phyloP scores from a whole-genome alignment of 2,329 filamentous ascomycete species.

The Xylaria sp. region DNA sequence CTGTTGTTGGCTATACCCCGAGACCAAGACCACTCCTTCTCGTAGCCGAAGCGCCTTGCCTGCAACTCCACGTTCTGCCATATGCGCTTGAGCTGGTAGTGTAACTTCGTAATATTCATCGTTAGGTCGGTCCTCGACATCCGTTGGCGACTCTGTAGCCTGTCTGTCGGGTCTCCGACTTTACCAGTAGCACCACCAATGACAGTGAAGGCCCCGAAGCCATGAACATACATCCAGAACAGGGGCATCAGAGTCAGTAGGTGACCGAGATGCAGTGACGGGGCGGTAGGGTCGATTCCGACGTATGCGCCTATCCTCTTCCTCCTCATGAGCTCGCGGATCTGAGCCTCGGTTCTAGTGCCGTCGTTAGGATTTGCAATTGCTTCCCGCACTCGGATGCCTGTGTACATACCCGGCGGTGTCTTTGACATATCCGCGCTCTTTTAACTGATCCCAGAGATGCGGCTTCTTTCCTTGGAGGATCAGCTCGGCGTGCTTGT shows the following conservation, averaged over 20 bases:
- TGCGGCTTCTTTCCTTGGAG: constrained; percentile 51
- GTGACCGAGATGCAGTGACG: constrained; percentile 80
- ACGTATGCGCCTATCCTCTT: constrained; percentile 76
- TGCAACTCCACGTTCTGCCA: constrained; percentile 74
- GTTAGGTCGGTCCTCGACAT: constrained; percentile 55
- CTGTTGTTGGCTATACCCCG: constrained; percentile 79
- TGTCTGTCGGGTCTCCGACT: constrained; percentile 77
- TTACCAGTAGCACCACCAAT: constrained; percentile 76
- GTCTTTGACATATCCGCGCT: constrained; percentile 74
- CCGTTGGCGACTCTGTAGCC: constrained; percentile 62
- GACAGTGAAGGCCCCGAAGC: constrained; percentile 68
- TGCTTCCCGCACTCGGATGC: neutral
- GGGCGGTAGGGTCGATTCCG: constrained; percentile 80
- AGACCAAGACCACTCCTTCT: constrained; percentile 65
- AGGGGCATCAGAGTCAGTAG: constrained; percentile 80
- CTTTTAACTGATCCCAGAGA: constrained; percentile 67
- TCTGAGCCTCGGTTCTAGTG: constrained; percentile 39
- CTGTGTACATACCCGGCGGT: constrained; percentile 65
- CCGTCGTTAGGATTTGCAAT: neutral
- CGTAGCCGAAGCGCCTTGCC: constrained; percentile 66
- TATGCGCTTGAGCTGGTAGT: constrained; percentile 70
- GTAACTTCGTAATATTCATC: constrained; percentile 69
- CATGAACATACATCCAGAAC: constrained; percentile 82
- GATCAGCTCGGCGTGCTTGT: constrained; percentile 50
- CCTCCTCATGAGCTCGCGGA: constrained; percentile 65